Conservation (phyloP, 441 rosid genomes). For the Hura crepitans region DNA sequence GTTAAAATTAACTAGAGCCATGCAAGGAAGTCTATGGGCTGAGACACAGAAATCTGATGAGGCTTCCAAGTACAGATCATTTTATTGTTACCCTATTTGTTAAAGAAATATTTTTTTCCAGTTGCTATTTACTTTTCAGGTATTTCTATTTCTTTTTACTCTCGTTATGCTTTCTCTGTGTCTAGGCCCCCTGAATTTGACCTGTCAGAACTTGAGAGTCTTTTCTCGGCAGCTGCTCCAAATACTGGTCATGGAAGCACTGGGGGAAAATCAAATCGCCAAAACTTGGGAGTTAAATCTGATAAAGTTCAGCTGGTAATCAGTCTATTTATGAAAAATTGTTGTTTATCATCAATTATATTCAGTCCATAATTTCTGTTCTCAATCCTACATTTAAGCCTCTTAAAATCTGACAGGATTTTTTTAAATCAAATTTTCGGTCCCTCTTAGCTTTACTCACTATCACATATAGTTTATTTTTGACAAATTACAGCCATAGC, state of each 20-base stretch:
- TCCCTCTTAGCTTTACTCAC: no score
- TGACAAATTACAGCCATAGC: not conserved
- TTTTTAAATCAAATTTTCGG: no score
- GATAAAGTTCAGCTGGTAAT: conserved; percentile 96
- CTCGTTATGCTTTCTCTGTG: conserved; percentile 23
- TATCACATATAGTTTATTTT: not conserved
- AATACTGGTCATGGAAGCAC: conserved; percentile 40
- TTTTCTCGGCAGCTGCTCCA: conserved; percentile 72
- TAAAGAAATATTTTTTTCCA: not conserved
- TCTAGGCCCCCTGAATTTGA: conserved; percentile 82
- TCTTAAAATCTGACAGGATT: no score
- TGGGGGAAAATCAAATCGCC: conserved; percentile 49
- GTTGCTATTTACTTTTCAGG: not conserved
- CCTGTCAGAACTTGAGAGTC: conserved; percentile 82
- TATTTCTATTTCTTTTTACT: not conserved
- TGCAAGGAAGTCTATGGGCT: conserved; percentile 96
- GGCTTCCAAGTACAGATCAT: conserved; percentile 52
- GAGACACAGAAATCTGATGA: conserved; percentile 82
- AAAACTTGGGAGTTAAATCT: conserved; percentile 47
- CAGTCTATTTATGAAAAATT: conserved; percentile 15
- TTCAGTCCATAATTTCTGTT: not conserved
- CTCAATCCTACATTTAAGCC: not conserved
- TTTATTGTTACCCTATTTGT: conserved; percentile 10
- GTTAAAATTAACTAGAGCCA: conserved; percentile 86
- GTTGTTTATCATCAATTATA: conserved; percentile 8